phyloP scores from a whole-genome alignment of 2,329 filamentous ascomycete species.

The Curvularia spicifera region DNA sequence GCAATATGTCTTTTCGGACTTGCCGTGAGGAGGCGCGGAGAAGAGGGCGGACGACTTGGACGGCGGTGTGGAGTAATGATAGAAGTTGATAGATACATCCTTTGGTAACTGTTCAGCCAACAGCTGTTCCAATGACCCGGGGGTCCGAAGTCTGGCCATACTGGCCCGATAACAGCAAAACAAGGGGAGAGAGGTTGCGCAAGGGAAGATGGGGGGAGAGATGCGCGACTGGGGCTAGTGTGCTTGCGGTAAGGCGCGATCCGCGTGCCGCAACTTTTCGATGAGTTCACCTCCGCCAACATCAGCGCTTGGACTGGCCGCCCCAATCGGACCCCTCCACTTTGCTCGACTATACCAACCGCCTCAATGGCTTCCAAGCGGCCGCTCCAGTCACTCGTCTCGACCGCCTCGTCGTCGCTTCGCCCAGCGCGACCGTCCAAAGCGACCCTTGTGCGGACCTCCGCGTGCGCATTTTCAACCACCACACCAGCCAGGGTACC shows the following conservation, averaged over 20 bases:
- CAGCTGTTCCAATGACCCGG: slow-evolving; percentile 48
- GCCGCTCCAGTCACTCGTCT: slow-evolving; percentile 46
- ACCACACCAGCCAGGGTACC: slow-evolving; percentile 29
- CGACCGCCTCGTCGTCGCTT: slow-evolving; percentile 36
- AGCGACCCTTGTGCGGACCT: slow-evolving; percentile 41
- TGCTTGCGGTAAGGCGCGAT: slow-evolving; percentile 26
- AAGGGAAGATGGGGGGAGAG: slow-evolving; percentile 24
- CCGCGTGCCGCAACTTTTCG: slow-evolving; percentile 40
- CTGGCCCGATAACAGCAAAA: slow-evolving; percentile 15
- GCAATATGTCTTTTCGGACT: slow-evolving; percentile 79
- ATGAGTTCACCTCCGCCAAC: slow-evolving; percentile 29
- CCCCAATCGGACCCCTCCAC: slow-evolving; percentile 23
- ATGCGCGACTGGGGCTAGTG: slow-evolving; percentile 25
- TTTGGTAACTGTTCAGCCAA: slow-evolving; percentile 61
- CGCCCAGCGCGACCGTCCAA: slow-evolving; percentile 33
- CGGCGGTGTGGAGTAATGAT: slow-evolving; percentile 88
- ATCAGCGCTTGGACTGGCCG: slow-evolving; percentile 13
- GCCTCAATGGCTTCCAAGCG: slow-evolving; percentile 58
- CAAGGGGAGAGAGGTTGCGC: slow-evolving; percentile 17
- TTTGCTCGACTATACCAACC: slow-evolving; percentile 19
- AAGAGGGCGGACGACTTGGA: slow-evolving; percentile 77
- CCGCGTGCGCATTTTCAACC: slow-evolving; percentile 47
- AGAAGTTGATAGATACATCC: slow-evolving; percentile 68
- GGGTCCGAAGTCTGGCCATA: slow-evolving; percentile 36
- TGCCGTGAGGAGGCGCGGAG: slow-evolving; percentile 73